Evolutionary conservation across 108 stramenopile species (phyloP).

Genomic region (Ochromonas danica): DNA sequence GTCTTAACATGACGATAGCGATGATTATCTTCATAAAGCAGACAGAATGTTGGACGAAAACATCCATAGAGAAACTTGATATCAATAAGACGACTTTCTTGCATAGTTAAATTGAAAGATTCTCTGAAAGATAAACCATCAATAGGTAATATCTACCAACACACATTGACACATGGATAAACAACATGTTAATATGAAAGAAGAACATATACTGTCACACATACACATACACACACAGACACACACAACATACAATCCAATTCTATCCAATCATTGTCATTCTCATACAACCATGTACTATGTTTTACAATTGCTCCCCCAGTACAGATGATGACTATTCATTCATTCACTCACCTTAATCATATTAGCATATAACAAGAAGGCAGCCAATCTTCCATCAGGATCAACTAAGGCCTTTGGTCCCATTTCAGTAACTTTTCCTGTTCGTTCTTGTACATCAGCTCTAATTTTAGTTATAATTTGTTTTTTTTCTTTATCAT

Average conservation of each 20-base stretch:
- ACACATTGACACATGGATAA: too few relatives aligned
- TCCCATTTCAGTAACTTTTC: conserved; percentile 38
- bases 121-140: conserved; percentile 48
- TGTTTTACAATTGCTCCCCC: too few relatives aligned
- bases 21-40: conserved; percentile 56
- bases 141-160: too few relatives aligned
- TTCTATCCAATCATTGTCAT: too few relatives aligned
- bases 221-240: too few relatives aligned
- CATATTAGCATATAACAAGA: conserved; percentile 57
- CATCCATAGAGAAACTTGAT: conserved; percentile 56
- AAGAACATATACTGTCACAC: too few relatives aligned
- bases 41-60: conserved; percentile 51
- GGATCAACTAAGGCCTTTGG: conserved; percentile 51
- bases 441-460: conserved; percentile 40
- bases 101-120: conserved; percentile 54
- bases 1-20: conserved; percentile 55
- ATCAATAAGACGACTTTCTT: conserved; percentile 58
- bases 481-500: conserved; percentile 25
- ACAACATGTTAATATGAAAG: too few relatives aligned
- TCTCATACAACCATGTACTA: too few relatives aligned
- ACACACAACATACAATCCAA: too few relatives aligned
- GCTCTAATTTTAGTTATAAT: conserved; percentile 35
- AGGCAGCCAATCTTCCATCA: conserved; percentile 43
- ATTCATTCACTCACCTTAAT: too few relatives aligned
- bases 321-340: too few relatives aligned